Base-by-base conservation (phyloP, 331 rosid species). In the Telfairia occidentalis region DNA sequence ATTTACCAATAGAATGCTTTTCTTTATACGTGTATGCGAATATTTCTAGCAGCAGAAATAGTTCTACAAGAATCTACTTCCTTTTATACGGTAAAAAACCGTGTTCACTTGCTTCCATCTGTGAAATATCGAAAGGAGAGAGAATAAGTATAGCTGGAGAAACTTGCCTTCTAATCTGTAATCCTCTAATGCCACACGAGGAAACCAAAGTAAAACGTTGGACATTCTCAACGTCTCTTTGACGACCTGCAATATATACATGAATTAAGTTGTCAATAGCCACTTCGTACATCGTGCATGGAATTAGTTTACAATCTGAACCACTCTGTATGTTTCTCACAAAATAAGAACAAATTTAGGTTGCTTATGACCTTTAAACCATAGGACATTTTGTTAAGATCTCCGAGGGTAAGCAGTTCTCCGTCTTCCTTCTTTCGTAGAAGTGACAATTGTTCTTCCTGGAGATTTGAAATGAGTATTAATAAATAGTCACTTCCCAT, bases 181-280 rank as follows among this genome's bases (percentile, higher is more conserved):
- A 80, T 90, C 89, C 38, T 64, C 45, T 23, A 84, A 87, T 40
- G 89, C 93, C 53, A 85, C 86, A 35, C 96, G 92, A 75, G 96
- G 91, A 80, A 80, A 83, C 96, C 96, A 90, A 70, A 84, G 16
- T 46, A 88, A 77, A 76, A 88, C 91, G 64, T 90, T 90, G 10
- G 89, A 82, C 90, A 90, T 85, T 86, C 91, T 88, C 75, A 90
- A 77, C 45, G 96, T 88, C 83, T 90, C 96, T 81, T 90, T 90
- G 24, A 88, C 84, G 50, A 90, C 89, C 96, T 90, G 82, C 34
- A 81, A 55, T 76, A 24, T 76, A 24, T 28, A 58, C 49, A 70
- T 35, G 64, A 73, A 35, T 26, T 60, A 42, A 63, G 50, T 78
- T 78, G 60, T 65, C 30, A 59, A 15, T 30, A 73, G 35, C 64